phyloP scores from a whole-genome alignment of 192 early-diverging fungal genomes.

The Coemansia sp. region DNA sequence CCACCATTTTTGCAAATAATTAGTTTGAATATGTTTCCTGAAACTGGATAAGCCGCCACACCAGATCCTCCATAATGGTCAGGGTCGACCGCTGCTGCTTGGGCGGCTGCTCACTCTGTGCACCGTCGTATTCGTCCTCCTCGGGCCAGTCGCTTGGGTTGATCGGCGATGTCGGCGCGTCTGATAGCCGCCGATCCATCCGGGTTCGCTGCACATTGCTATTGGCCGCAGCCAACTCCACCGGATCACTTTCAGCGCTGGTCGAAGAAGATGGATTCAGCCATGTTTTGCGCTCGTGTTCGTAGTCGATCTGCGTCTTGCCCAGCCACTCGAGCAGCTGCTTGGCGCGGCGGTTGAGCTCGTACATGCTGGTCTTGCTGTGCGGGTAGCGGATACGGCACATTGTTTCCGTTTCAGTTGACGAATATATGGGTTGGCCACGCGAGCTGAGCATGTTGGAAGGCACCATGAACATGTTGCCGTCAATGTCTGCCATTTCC shows the following conservation, averaged over 20 bases:
- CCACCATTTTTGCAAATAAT: neutral
- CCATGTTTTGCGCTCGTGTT: conserved; percentile 40
- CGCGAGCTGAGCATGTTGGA: conserved; percentile 38
- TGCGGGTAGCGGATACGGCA: conserved; percentile 53
- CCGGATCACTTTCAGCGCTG: neutral
- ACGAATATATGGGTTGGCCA: conserved; percentile 51
- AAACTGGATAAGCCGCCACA: conserved; percentile 52
- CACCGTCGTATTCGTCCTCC: conserved; percentile 26
- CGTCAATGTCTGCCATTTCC: conserved; percentile 36
- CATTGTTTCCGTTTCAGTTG: conserved; percentile 32
- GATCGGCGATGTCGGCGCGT: conserved; percentile 50
- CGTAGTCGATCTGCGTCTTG: conserved; percentile 49
- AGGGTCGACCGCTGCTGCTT: conserved; percentile 24
- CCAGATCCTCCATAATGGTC: conserved; percentile 49
- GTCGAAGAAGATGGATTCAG: neutral
- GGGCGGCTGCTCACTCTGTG: neutral
- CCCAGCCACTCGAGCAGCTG: conserved; percentile 56
- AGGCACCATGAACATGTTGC: conserved; percentile 34
- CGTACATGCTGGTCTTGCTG: conserved; percentile 26
- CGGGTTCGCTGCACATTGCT: conserved; percentile 1
- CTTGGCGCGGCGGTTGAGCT: conserved; percentile 50
- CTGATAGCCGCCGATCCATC: conserved; percentile 24
- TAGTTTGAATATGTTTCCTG: conserved; percentile 48
- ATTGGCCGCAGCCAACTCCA: neutral
- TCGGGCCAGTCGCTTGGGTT: conserved; percentile 48